Evolutionary conservation across 345 rosid genomes (phyloP).

Genomic region (Gossypium ekmanianum): DNA sequence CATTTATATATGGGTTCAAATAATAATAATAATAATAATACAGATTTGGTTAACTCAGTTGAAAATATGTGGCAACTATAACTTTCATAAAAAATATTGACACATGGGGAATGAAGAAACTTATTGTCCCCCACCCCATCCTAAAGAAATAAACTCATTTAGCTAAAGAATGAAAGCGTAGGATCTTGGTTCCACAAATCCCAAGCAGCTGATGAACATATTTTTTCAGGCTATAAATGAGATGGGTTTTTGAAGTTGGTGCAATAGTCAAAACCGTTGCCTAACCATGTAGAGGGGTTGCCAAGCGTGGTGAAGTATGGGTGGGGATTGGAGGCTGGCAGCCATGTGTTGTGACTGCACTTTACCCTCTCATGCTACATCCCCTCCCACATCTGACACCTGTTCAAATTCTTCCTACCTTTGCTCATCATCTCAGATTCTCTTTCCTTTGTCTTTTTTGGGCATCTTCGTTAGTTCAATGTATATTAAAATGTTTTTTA

Average conservation of each 20-base stretch:
- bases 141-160: neutral
- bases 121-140: no score
- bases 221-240: neutral
- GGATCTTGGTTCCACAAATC: neutral
- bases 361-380: neutral
- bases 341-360: neutral
- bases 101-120: neutral
- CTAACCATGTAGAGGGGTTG: neutral
- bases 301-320: neutral
- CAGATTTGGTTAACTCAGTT: neutral
- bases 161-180: neutral
- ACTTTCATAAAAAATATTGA: neutral
- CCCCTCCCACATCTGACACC: neutral
- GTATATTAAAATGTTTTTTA: no score
- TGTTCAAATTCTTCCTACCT: neutral
- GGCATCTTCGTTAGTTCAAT: no score
- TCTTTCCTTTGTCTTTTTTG: neutral
- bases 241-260: neutral
- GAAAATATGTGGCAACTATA: neutral
- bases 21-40: no score
- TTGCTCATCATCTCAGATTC: neutral
- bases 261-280: neutral
- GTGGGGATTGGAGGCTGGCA: neutral
- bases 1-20: no score
- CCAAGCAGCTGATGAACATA: neutral